These are phyloP conservation scores for Colletotrichum lini DNA, from an alignment of 2,329 filamentous ascomycete species.

Conservation along the genomic window DNA sequence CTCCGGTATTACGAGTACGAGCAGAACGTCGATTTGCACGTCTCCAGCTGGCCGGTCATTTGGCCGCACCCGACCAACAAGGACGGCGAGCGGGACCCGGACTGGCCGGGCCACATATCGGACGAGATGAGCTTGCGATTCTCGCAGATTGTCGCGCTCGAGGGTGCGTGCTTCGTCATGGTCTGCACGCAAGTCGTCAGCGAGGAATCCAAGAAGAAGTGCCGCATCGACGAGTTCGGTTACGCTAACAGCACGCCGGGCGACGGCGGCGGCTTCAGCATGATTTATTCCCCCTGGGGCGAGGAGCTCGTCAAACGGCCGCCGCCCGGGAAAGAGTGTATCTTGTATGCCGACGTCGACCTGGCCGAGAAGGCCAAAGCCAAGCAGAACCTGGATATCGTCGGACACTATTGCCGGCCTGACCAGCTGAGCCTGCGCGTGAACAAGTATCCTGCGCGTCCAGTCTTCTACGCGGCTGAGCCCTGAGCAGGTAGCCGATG, in stretches of 20 bases:
- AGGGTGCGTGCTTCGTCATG: constrained; percentile 61
- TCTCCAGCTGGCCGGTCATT: constrained; percentile 50
- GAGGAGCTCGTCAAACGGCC: constrained; percentile 48
- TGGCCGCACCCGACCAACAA: constrained; percentile 43
- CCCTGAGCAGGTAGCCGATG: constrained; percentile 2
- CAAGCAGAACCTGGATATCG: constrained; percentile 40
- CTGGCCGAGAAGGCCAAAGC: constrained; percentile 44
- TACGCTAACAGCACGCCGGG: constrained; percentile 41
- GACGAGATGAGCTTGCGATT: constrained; percentile 53
- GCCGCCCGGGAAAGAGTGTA: constrained; percentile 49
- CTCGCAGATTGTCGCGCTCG: constrained; percentile 60
- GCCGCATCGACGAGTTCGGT: constrained; percentile 42
- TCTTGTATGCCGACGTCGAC: constrained; percentile 56
- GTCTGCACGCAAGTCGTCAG: constrained; percentile 57
- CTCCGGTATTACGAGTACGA: constrained; percentile 47
- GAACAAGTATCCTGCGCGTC: constrained; percentile 30
- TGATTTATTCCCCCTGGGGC: constrained; percentile 52
- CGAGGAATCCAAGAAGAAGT: constrained; percentile 52
- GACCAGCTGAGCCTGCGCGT: constrained; percentile 51
- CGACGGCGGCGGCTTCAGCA: constrained; percentile 47
- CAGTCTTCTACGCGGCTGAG: constrained; percentile 30
- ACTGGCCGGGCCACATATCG: constrained; percentile 54
- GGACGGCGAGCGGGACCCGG: constrained; percentile 51
- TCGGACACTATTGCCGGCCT: constrained; percentile 55
- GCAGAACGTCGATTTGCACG: constrained; percentile 49